phyloP scores from a whole-genome alignment of 2,329 filamentous ascomycete species.

The Calonectria leucothoes region DNA sequence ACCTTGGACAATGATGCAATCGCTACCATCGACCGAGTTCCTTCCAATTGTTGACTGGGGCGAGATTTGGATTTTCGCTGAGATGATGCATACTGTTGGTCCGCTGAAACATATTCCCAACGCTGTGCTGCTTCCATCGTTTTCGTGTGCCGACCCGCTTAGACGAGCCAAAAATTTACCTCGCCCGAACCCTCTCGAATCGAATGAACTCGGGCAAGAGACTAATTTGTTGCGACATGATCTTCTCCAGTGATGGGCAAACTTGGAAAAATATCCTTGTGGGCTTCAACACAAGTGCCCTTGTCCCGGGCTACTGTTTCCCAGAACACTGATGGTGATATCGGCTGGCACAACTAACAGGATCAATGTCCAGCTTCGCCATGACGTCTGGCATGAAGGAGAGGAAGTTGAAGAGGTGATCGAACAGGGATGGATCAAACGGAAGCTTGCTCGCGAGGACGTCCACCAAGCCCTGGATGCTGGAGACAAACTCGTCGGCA shows the following conservation, averaged over 20 bases:
- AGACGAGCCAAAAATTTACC: not conserved
- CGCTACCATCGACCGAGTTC: not conserved
- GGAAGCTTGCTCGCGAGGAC: not conserved
- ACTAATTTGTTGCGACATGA: not conserved
- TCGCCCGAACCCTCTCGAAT: not conserved
- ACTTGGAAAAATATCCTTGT: no score
- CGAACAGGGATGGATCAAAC: not conserved
- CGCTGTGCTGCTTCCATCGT: not conserved
- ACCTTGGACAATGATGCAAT: not conserved
- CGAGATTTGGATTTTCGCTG: not conserved
- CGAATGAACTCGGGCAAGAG: not conserved
- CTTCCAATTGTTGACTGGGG: not conserved
- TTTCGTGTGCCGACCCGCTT: not conserved
- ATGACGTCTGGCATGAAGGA: not conserved
- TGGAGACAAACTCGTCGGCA: not conserved
- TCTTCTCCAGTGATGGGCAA: not conserved
- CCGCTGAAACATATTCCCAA: not conserved
- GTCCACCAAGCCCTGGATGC: not conserved
- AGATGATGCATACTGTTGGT: not conserved
- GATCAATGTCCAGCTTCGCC: not conserved
- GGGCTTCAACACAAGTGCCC: not conserved
- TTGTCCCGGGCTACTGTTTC: not conserved
- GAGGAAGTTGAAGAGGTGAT: not conserved
- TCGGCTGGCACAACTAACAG: not conserved
- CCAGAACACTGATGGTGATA: not conserved